Evolutionary conservation across 768 basidiomycete genomes (phyloP).

Genomic region (Hortiboletus flavorubellus): DNA sequence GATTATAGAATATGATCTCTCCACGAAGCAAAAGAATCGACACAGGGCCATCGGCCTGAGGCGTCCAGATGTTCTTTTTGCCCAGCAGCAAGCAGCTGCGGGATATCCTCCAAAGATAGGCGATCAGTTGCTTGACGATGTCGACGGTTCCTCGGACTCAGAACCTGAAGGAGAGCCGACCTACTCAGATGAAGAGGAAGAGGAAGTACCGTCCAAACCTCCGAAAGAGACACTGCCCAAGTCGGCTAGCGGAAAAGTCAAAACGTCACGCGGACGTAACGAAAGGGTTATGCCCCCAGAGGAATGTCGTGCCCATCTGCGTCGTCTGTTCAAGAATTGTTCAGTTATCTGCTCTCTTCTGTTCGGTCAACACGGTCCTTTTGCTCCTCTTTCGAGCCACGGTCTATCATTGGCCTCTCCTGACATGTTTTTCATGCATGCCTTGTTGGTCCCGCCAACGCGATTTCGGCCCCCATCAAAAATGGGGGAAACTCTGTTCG

Average conservation of each 20-base stretch:
- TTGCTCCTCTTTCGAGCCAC: slow-evolving; percentile 56
- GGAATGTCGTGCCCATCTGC: slow-evolving; percentile 92
- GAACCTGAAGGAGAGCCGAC: slow-evolving; percentile 47
- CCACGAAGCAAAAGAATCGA: slow-evolving; percentile 68
- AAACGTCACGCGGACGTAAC: slow-evolving; percentile 74
- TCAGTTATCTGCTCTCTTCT: slow-evolving; percentile 77
- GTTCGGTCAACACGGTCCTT: slow-evolving; percentile 90
- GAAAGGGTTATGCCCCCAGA: slow-evolving; percentile 89
- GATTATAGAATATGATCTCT: slow-evolving; percentile 89
- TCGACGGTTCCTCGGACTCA: slow-evolving; percentile 49
- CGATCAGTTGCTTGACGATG: slow-evolving; percentile 34
- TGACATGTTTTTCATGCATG: slow-evolving; percentile 98
- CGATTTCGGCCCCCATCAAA: slow-evolving; percentile 93
- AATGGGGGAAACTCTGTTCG: slow-evolving; percentile 90
- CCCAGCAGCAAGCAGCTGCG: slow-evolving; percentile 34
- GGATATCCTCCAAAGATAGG: slow-evolving; percentile 27
- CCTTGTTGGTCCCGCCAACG: slow-evolving; percentile 87
- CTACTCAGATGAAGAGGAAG: slow-evolving; percentile 51
- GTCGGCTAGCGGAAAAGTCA: slow-evolving; percentile 74
- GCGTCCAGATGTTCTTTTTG: slow-evolving; percentile 74
- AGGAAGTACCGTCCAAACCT: slow-evolving; percentile 32
- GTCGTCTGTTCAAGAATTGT: slow-evolving; percentile 84
- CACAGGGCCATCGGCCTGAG: slow-evolving; percentile 50
- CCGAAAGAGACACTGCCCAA: slow-evolving; percentile 48
- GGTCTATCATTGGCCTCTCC: slow-evolving; percentile 71